Evolutionary conservation across 352 stramenopile genomes (phyloP).

Genomic region (Phytopythium ostracodes): DNA sequence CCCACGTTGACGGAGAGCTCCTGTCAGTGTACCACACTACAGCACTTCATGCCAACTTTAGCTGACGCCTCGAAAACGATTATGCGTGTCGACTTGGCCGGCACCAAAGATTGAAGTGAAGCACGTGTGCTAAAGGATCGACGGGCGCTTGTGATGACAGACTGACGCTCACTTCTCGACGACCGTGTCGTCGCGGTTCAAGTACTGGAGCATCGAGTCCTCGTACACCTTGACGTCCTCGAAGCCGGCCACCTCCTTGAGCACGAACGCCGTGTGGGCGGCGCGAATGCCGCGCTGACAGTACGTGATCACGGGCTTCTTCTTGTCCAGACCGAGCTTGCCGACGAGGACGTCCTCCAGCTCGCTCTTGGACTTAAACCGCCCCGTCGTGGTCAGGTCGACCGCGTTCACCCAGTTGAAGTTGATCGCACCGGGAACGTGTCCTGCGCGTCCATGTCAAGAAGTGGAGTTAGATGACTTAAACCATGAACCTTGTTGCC

Average conservation of each 20-base stretch:
- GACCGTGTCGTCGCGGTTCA: conserved; percentile 61
- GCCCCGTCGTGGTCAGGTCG: conserved; percentile 35
- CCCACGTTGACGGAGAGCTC: too few species aligned
- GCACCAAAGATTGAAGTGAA: not conserved
- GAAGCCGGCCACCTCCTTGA: conserved; percentile 57
- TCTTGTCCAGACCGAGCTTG: conserved; percentile 31
- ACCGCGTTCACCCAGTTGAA: conserved; percentile 72
- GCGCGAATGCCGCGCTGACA: conserved; percentile 71
- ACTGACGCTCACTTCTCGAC: conserved; percentile 26
- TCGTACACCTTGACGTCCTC: conserved; percentile 62
- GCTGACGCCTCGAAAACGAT: conserved; percentile 1
- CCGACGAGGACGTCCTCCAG: conserved; percentile 44
- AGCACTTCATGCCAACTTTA: too few species aligned
- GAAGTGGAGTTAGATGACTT: not conserved
- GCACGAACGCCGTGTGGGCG: conserved; percentile 61
- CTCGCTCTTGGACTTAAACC: conserved; percentile 58
- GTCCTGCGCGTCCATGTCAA: conserved; percentile 16
- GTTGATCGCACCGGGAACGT: conserved; percentile 63
- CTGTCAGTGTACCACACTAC: too few species aligned
- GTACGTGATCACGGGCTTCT: conserved; percentile 64
- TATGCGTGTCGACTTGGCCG: not conserved
- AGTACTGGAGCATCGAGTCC: conserved; percentile 76
- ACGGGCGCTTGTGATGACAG: too few species aligned
- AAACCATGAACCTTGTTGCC: not conserved
- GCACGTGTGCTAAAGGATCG: too few species aligned